Conservation (phyloP, 2,329 filamentous ascomycete genomes). For the Amylocarpus encephaloides region DNA sequence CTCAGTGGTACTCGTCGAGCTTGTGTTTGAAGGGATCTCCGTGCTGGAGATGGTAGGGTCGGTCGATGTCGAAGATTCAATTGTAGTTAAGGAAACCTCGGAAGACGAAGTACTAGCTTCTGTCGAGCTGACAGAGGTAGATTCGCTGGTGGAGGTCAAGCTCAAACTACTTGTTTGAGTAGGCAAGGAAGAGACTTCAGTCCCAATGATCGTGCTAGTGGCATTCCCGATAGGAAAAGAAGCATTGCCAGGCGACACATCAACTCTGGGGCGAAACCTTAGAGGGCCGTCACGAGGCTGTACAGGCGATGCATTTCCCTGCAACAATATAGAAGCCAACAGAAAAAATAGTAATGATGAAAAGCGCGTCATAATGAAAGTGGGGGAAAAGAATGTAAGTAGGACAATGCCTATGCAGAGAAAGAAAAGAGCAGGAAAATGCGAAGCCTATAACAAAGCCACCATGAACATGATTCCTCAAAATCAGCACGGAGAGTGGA, state of each 20-base stretch:
- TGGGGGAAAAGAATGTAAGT: not conserved
- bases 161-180: constrained; percentile 1
- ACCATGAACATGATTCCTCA: not conserved
- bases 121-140: not conserved
- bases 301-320: not conserved
- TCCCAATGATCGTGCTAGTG: not conserved
- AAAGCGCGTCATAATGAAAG: not conserved
- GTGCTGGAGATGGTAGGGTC: not conserved
- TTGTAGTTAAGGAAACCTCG: not conserved
- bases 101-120: not conserved
- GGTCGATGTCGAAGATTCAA: not conserved
- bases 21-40: not conserved
- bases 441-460: no score
- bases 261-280: not conserved
- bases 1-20: not conserved
- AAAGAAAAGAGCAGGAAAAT: not conserved
- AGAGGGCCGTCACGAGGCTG: not conserved
- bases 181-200: not conserved
- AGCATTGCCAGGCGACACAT: not conserved
- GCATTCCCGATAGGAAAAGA: not conserved
- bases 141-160: not conserved
- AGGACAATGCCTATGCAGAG: constrained; percentile 1
- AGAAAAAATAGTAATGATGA: not conserved
- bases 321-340: not conserved
- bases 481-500: not conserved